Base-by-base conservation (phyloP, 495 filamentous ascomycete species). In the Darksidea phi region DNA sequence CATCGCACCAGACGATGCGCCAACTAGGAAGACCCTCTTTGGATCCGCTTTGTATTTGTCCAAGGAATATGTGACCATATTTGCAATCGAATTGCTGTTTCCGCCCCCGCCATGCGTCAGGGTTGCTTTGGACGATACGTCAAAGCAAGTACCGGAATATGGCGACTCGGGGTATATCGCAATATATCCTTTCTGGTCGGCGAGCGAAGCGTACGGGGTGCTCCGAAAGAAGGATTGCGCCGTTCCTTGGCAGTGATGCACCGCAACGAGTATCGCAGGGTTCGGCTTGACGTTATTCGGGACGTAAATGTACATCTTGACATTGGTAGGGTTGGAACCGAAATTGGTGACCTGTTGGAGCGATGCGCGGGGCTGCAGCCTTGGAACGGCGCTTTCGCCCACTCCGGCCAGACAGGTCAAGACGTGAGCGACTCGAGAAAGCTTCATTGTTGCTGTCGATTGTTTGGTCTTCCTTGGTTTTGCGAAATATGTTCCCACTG, bases 81-180 rank as follows among this genome's bases (percentile, higher is more conserved):
- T 82, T 41, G 75, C 81, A 52, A 88, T 84, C 17, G 77, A 76
- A 45, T 79, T 73, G 61, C 77, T 80, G 68, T 86, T 81, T 20
- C 79, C 79, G 7, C 84, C 84, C 17, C 79, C 82, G 43, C 82
- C 71, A 63, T 81, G 81, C 24, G 75, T 80, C 7, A 86, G 72
- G 1, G 82, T 74, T 15, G 72, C 72, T 7, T 73, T 67, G 0
- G 80, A 82, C 21, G 76, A 78, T 41, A 84, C 80, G 55, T 87
- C 84, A 81, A 82, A 87, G 73, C 83, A 86, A 21, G 64, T 74
- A 28, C 75, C 78, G 10, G 57, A 54, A 64, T 75, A 74, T 13
- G 78, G 73, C 5, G 78, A 75, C 47, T 77, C 71, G 5, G 79
- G 81, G 70, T 79, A 82, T 67, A 72, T 21, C 4, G 10, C 28